Evolutionary conservation across 495 filamentous ascomycete genomes (phyloP).

Genomic region (Talaromyces thailandensis): DNA sequence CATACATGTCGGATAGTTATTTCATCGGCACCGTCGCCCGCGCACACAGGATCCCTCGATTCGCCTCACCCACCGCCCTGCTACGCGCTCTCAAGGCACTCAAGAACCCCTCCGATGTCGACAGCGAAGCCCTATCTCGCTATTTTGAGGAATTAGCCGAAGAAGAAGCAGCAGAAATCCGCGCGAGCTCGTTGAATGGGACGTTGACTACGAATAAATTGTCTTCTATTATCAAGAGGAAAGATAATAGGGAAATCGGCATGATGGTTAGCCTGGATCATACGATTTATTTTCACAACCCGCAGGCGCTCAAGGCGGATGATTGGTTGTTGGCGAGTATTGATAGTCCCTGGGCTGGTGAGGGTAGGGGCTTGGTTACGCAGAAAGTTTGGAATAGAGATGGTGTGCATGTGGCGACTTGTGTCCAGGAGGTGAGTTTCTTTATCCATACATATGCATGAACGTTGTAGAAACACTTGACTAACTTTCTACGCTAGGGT

Average conservation of each 20-base stretch:
- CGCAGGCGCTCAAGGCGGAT: slow-evolving; percentile 68
- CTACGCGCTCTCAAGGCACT: slow-evolving; percentile 28
- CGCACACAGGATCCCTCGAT: slow-evolving; percentile 64
- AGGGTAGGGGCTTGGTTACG: slow-evolving; percentile 76
- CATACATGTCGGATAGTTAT: slow-evolving; percentile 85
- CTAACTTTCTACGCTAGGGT: slow-evolving; percentile 19
- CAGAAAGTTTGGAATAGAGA: slow-evolving; percentile 83
- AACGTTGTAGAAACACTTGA: background rate
- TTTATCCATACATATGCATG: slow-evolving; percentile 1
- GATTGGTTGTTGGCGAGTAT: slow-evolving; percentile 94
- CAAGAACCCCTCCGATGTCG: slow-evolving; percentile 38
- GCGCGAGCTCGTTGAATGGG: slow-evolving; percentile 38
- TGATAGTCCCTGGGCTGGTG: slow-evolving; percentile 88
- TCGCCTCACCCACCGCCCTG: slow-evolving; percentile 23
- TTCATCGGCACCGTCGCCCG: slow-evolving; percentile 84
- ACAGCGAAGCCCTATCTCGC: slow-evolving; percentile 32
- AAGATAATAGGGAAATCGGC: slow-evolving; percentile 41
- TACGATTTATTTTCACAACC: slow-evolving; percentile 91
- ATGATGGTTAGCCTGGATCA: slow-evolving; percentile 98
- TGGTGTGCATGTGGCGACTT: slow-evolving; percentile 75
- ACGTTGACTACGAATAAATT: slow-evolving; percentile 11
- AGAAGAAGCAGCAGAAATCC: slow-evolving; percentile 31
- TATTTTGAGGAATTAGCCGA: slow-evolving; percentile 34
- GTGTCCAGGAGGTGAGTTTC: slow-evolving; percentile 60
- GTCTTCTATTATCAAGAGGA: slow-evolving; percentile 6